Evolutionary conservation across 768 basidiomycete species (phyloP).

Genomic region (Neoboletus magnificus): DNA sequence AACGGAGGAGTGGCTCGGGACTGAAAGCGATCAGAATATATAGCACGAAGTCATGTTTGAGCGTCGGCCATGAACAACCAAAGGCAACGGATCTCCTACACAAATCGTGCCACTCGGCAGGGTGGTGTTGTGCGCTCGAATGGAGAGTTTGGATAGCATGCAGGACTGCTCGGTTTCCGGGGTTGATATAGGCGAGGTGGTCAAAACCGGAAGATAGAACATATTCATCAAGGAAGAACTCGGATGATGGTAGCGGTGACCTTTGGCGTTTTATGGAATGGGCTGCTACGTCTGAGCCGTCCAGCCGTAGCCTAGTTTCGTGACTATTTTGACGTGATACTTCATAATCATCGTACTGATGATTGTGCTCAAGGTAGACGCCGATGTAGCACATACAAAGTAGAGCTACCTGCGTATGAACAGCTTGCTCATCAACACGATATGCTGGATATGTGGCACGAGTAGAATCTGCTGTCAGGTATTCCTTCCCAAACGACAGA

Average conservation of each 20-base stretch:
- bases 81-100: too few relatives aligned
- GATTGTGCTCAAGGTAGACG: neutral
- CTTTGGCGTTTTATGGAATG: neutral
- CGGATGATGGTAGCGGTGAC: neutral
- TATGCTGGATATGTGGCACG: neutral
- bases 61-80: too few relatives aligned
- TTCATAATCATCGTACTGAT: neutral
- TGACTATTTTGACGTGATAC: neutral
- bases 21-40: neutral
- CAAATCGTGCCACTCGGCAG: neutral
- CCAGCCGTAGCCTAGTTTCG: too few relatives aligned
- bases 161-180: neutral
- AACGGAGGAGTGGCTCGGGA: neutral
- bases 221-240: neutral
- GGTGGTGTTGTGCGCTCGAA: too few relatives aligned
- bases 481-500: neutral
- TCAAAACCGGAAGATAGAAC: neutral
- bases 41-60: neutral
- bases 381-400: constrained; percentile 3
- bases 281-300: neutral
- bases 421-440: neutral
- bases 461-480: neutral
- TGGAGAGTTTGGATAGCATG: too few relatives aligned
- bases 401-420: constrained; percentile 1
- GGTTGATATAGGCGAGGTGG: neutral